Conservation (phyloP, 768 basidiomycete genomes). For the Hypholoma fasciculare region DNA sequence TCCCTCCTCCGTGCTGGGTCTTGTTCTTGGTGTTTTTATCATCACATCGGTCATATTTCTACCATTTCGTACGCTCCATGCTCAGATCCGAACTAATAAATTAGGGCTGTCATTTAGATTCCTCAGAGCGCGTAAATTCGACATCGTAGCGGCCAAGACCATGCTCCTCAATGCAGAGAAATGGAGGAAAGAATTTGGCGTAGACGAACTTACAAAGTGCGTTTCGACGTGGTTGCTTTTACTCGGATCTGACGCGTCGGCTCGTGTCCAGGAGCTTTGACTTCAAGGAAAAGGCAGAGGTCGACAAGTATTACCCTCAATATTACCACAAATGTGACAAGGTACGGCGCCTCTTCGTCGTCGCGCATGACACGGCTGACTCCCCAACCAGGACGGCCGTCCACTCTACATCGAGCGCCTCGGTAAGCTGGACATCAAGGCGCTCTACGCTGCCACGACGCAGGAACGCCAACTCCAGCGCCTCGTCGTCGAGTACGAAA, state of each 20-base stretch:
- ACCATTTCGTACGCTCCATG: background rate
- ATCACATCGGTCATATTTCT: background rate
- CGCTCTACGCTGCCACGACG: slow-evolving; percentile 80
- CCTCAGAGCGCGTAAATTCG: slow-evolving; percentile 91
- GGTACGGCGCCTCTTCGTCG: slow-evolving; percentile 39
- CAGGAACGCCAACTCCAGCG: slow-evolving; percentile 86
- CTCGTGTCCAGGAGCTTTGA: slow-evolving; percentile 65
- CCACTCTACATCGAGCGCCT: slow-evolving; percentile 95
- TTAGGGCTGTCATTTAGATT: slow-evolving; percentile 52
- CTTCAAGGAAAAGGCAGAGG: slow-evolving; percentile 79
- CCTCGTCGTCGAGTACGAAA: slow-evolving; percentile 93
- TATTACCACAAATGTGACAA: slow-evolving; percentile 97
- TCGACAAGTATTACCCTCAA: slow-evolving; percentile 93
- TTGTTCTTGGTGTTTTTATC: background rate
- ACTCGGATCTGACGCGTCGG: slow-evolving; percentile 4
- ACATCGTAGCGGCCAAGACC: slow-evolving; percentile 73
- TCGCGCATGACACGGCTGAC: background rate
- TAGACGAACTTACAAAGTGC: slow-evolving; percentile 72
- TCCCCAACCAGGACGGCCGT: slow-evolving; percentile 76
- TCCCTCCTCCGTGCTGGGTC: background rate
- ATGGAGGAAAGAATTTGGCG: slow-evolving; percentile 87
- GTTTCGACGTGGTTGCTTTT: slow-evolving; percentile 22
- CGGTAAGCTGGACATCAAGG: slow-evolving; percentile 84
- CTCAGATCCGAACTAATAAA: background rate
- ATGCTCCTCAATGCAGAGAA: slow-evolving; percentile 85